phyloP scores from a whole-genome alignment of 2,329 filamentous ascomycete genomes.

The Scedosporium minutisporum region DNA sequence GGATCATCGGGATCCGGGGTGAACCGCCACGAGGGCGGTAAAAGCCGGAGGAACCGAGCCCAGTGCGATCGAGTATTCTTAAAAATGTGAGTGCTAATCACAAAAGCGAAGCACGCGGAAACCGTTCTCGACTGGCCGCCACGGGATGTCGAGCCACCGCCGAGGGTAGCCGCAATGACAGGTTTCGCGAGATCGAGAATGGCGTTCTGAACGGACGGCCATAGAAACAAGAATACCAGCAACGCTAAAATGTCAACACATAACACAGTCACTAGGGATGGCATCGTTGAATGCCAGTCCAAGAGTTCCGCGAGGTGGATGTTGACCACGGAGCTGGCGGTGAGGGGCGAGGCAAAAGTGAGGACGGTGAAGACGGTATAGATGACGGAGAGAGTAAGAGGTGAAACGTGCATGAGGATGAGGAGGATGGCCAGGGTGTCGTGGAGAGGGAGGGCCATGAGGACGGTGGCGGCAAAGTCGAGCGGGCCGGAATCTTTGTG shows the following conservation, averaged over 20 bases:
- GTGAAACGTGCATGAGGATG: slow-evolving; percentile 84
- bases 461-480: slow-evolving; percentile 73
- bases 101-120: slow-evolving; percentile 60
- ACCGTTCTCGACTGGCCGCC: slow-evolving; percentile 24
- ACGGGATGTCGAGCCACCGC: slow-evolving; percentile 46
- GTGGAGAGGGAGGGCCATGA: slow-evolving; percentile 80
- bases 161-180: slow-evolving; percentile 83
- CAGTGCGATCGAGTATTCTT: slow-evolving; percentile 40
- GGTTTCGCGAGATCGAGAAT: slow-evolving; percentile 86
- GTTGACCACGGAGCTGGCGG: slow-evolving; percentile 67
- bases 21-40: slow-evolving; percentile 37
- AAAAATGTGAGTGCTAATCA: slow-evolving; percentile 45
- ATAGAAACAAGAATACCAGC: slow-evolving; percentile 77
- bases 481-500: slow-evolving; percentile 65
- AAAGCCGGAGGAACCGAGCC: slow-evolving; percentile 33
- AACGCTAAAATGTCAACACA: slow-evolving; percentile 78
- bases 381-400: slow-evolving; percentile 76
- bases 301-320: slow-evolving; percentile 85
- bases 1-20: slow-evolving; percentile 35
- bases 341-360: slow-evolving; percentile 80
- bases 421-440: slow-evolving; percentile 96
- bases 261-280: slow-evolving; percentile 74
- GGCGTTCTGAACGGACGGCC: slow-evolving; percentile 78
- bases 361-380: slow-evolving; percentile 88
- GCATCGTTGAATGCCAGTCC: slow-evolving; percentile 75